These are phyloP conservation scores for Auricularia auricula-judae DNA, from an alignment of 768 basidiomycete species.

Conservation along the genomic window DNA sequence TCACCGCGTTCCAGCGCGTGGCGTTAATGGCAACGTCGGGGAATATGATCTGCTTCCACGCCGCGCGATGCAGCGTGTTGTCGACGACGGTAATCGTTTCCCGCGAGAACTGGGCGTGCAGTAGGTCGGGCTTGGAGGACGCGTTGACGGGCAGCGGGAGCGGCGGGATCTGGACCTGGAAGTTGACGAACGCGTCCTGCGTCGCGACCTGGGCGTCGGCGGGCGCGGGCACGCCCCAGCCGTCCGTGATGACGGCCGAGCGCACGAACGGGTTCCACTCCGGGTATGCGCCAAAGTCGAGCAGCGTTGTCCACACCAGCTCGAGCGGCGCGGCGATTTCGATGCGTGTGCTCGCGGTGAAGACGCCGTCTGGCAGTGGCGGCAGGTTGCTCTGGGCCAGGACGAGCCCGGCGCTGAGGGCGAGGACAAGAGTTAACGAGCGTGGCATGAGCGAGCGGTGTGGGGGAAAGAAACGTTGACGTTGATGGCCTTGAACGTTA, in stretches of 20 bases:
- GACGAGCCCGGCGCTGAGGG: background rate
- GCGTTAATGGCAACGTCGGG: conserved; percentile 37
- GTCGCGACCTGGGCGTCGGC: conserved; percentile 37
- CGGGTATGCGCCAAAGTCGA: conserved; percentile 50
- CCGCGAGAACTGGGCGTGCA: conserved; percentile 22
- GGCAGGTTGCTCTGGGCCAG: background rate
- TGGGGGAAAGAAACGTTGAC: background rate
- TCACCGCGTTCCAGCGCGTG: conserved; percentile 55
- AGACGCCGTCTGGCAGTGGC: conserved; percentile 20
- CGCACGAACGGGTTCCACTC: conserved; percentile 46
- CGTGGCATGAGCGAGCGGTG: background rate
- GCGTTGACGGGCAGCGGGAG: conserved; percentile 32
- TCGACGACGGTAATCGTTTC: conserved; percentile 30
- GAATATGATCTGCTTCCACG: conserved; percentile 37
- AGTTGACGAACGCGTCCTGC: conserved; percentile 33
- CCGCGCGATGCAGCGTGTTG: conserved; percentile 39
- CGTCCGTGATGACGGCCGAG: conserved; percentile 33
- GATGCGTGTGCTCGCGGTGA: conserved; percentile 34
- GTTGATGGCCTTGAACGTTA: background rate
- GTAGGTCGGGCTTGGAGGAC: conserved; percentile 23
- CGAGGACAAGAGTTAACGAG: background rate
- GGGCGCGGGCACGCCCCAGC: conserved; percentile 28
- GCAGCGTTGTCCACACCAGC: conserved; percentile 48
- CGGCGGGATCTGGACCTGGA: conserved; percentile 53
- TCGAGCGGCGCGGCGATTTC: conserved; percentile 52